Evolutionary conservation across 2,329 filamentous ascomycete species (phyloP), one percentile per base, ranked within the genome.

Genomic region (Lojkania enalia): DNA sequence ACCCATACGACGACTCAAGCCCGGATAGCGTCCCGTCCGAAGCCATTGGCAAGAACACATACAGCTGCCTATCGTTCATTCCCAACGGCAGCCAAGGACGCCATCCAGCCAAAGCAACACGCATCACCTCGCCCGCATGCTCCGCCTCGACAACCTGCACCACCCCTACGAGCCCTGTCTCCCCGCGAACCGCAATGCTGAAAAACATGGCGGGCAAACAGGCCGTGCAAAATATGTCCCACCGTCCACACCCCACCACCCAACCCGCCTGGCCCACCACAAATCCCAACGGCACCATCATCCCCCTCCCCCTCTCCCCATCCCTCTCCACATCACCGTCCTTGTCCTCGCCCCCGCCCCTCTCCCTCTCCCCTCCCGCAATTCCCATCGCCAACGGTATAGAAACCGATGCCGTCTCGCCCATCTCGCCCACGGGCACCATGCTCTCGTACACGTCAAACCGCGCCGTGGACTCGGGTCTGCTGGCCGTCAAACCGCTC

Each of bases 331-430:
- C 27, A 27, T 18, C 20, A 20, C 31, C 43, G 16, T 16, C 4
- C 23, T 20, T 16, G 11, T 15, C 13, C 46, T 18, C 13, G 33
- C 21, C 5, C 11, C 40, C 32, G n/a, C 35, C n/a, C 14, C 33
- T 15, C 27, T 18, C 14, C 12, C 14, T 18, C 20, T 39, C 42
- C 13, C 47, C 33, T 6, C 33, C 42, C 12, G 48, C 43, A 2
- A 63, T 66, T 19, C 41, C 46, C 15, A 65, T 69, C 9, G 54
- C 63, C 35, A 66, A 66, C 46, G 65, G 65, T 23, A 51, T 52
- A 13, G 59, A 63, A 20, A 56, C 54, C 2, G 46, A 55, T 18
- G 46, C 48, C 6, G 33, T 43, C 4, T 63, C 58, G 0, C 65
- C 64, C 11, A 46, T 66, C 35, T 59, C 58, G 4, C 57, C 61